Conservation (phyloP, 2,329 filamentous ascomycete genomes). For the Aspergillus phoenicis region DNA sequence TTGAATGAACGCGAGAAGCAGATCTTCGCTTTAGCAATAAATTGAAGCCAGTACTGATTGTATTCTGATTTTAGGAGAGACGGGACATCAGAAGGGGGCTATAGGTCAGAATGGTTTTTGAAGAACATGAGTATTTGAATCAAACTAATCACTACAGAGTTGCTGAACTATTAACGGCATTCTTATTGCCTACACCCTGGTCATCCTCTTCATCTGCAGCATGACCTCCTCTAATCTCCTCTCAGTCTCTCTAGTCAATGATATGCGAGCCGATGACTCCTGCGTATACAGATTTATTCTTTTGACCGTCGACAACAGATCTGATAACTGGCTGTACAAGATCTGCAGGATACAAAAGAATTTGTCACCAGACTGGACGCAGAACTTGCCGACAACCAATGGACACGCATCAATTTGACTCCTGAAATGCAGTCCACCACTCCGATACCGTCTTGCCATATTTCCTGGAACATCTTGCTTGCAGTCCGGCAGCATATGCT, state of each 20-base stretch:
- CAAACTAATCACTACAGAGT: too few relatives aligned
- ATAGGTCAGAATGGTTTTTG: too few relatives aligned
- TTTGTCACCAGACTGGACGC: conserved; percentile 32
- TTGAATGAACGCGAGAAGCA: too few relatives aligned
- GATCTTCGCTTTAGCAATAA: neutral
- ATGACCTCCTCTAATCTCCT: conserved; percentile 32
- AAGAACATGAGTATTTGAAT: too few relatives aligned
- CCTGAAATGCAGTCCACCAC: conserved; percentile 18
- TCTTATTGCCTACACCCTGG: conserved; percentile 10
- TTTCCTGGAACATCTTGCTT: conserved; percentile 6
- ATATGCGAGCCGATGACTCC: conserved; percentile 26
- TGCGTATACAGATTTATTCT: conserved; percentile 27
- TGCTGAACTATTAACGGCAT: too few relatives aligned
- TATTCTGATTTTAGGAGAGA: too few relatives aligned
- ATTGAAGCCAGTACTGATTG: too few relatives aligned
- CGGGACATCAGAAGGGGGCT: too few relatives aligned
- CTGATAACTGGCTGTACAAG: conserved; percentile 31
- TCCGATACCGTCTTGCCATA: conserved; percentile 9
- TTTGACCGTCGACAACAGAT: conserved; percentile 30
- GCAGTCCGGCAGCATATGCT: conserved; percentile 12
- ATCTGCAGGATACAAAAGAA: conserved; percentile 30
- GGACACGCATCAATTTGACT: conserved; percentile 30
- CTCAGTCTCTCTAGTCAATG: conserved; percentile 38
- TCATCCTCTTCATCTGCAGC: conserved; percentile 32
- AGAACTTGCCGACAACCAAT: conserved; percentile 30